Percentiles rank a stretch among this genome's conserved stretches.
Conservation (phyloP, 2,329 filamentous ascomycete genomes). For the Endocalyx cinctus region DNA sequence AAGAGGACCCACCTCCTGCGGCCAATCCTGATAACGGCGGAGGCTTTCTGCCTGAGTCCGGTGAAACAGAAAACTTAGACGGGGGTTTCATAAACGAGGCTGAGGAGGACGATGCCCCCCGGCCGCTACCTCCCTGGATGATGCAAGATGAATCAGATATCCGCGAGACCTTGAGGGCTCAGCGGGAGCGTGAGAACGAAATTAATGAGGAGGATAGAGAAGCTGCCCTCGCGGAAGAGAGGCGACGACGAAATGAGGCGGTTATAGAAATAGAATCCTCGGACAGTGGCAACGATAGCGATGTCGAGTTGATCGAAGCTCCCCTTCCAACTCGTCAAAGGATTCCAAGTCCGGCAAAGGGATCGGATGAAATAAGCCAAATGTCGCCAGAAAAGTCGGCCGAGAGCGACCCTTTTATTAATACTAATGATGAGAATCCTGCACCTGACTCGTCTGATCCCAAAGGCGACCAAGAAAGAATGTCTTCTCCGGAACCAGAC, state of each 20-base stretch:
- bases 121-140: slow-evolving; percentile 75
- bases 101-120: slow-evolving; percentile 38
- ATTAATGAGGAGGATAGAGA: slow-evolving; percentile 62
- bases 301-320: slow-evolving; percentile 54
- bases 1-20: slow-evolving; percentile 16
- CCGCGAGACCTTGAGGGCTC: slow-evolving; percentile 55
- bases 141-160: slow-evolving; percentile 58
- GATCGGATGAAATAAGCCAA: background rate
- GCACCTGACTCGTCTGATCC: slow-evolving; percentile 8
- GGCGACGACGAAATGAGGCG: slow-evolving; percentile 38
- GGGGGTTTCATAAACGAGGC: slow-evolving; percentile 33
- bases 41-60: no score
- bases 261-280: slow-evolving; percentile 61
- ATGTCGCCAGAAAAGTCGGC: slow-evolving; percentile 18
- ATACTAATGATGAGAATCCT: slow-evolving; percentile 1
- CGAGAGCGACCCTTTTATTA: slow-evolving; percentile 9
- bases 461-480: slow-evolving; percentile 8
- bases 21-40: no score
- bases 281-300: slow-evolving; percentile 44
- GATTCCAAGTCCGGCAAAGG: slow-evolving; percentile 10
- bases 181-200: slow-evolving; percentile 51
- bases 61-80: no score
- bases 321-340: slow-evolving; percentile 33
- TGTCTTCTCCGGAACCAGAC: slow-evolving; percentile 24
- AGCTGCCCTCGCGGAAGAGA: slow-evolving; percentile 51